Conservation (phyloP, 139 green algal genomes). For the Chlorella sp. region DNA sequence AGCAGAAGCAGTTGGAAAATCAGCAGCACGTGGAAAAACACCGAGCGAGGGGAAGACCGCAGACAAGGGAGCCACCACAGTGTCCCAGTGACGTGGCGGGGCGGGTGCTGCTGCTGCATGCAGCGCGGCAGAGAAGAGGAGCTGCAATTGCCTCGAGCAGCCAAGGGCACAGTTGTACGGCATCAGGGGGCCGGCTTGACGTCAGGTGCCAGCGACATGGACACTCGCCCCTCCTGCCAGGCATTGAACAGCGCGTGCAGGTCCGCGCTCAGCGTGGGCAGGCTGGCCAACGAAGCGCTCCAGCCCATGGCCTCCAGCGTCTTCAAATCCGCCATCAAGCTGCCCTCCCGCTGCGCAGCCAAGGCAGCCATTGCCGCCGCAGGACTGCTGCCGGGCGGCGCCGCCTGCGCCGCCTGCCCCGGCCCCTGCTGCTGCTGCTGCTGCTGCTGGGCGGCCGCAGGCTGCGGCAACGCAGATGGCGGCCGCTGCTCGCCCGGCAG, state of each 20-base stretch:
- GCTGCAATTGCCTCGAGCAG: no score
- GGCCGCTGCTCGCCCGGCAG: not conserved
- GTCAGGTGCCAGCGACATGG: not conserved
- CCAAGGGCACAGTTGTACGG: not conserved
- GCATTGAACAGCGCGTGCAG: not conserved
- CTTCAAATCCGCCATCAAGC: not conserved
- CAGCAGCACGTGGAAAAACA: no score
- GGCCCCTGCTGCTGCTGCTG: not conserved
- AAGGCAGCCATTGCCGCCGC: no score
- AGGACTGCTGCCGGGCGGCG: not conserved
- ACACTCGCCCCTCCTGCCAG: constrained; percentile 1
- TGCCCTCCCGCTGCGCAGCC: not conserved
- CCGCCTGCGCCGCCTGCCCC: not conserved
- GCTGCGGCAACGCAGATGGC: no score
- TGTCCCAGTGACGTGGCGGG: no score
- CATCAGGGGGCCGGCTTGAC: not conserved
- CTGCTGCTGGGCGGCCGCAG: not conserved
- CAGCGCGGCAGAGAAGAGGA: no score
- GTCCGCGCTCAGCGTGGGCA: not conserved
- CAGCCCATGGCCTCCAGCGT: not conserved
- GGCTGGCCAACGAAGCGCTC: not conserved
- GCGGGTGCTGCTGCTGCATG: no score
- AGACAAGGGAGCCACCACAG: no score
- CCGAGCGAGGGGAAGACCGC: no score
- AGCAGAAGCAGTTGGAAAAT: no score